Percentiles rank a stretch among this genome's conserved stretches.
Evolutionary conservation across 2,329 filamentous ascomycete species (phyloP).

Genomic region (Metarhizium rileyi): DNA sequence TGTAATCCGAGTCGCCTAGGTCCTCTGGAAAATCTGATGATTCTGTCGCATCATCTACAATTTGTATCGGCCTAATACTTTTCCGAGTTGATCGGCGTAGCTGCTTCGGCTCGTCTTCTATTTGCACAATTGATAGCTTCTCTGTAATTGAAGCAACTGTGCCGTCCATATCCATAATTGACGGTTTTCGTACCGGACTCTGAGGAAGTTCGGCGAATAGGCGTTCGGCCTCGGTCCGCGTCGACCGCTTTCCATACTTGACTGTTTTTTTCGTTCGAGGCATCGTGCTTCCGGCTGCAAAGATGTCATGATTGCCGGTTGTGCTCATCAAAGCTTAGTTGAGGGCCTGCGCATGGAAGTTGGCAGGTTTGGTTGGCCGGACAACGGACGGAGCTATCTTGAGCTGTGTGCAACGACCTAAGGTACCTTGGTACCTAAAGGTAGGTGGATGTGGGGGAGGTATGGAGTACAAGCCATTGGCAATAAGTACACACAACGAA

Average conservation of each 20-base stretch:
- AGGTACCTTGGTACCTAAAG: too few relatives aligned
- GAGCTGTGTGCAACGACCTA: too few relatives aligned
- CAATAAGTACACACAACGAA: too few relatives aligned
- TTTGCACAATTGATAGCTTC: conserved; percentile 22
- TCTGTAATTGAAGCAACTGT: conserved; percentile 24
- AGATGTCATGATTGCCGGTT: not conserved
- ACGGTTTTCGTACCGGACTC: conserved; percentile 32
- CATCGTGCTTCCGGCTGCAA: conserved; percentile 26
- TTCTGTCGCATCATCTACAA: conserved; percentile 8
- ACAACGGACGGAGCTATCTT: conserved; percentile 3
- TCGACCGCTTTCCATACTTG: conserved; percentile 42
- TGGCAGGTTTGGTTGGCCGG: conserved; percentile 8
- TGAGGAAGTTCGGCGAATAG: conserved; percentile 43
- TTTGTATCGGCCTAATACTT: conserved; percentile 3
- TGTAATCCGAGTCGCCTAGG: not conserved
- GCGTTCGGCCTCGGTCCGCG: conserved; percentile 35
- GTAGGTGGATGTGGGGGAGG: too few relatives aligned
- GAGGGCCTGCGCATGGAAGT: not conserved
- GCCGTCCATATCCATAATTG: conserved; percentile 11
- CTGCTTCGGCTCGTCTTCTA: conserved; percentile 13
- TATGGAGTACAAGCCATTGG: too few relatives aligned
- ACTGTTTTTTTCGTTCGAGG: conserved; percentile 31
- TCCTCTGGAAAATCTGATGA: not conserved
- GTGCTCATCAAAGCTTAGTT: not conserved
- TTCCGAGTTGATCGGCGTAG: conserved; percentile 11